These are phyloP conservation scores for Apiospora malaysiana DNA, from an alignment of 2,329 filamentous ascomycete genomes.

Conservation along the genomic window DNA sequence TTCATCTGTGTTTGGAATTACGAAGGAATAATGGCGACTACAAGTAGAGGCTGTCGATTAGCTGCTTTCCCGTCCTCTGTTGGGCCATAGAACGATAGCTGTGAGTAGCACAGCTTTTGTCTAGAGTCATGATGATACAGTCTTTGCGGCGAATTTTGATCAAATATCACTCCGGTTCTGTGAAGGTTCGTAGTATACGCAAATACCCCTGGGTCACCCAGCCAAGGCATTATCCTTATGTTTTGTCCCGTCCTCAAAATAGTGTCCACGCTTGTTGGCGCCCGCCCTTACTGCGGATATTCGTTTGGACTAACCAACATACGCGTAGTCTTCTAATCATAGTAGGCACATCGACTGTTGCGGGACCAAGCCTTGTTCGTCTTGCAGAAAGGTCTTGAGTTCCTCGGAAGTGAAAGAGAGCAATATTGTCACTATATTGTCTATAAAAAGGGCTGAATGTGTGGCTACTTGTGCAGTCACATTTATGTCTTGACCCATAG, in stretches of 20 bases:
- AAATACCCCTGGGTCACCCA: too few relatives aligned
- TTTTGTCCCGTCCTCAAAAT: not conserved
- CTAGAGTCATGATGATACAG: constrained; percentile 14
- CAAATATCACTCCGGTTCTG: not conserved
- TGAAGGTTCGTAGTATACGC: not conserved
- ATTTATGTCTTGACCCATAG: not conserved
- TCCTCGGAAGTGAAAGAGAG: too few relatives aligned
- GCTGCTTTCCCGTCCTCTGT: not conserved
- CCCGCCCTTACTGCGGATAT: not conserved
- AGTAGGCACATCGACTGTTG: too few relatives aligned
- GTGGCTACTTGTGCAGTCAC: not conserved
- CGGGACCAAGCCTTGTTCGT: too few relatives aligned
- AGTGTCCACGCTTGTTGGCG: too few relatives aligned
- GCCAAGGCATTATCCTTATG: not conserved
- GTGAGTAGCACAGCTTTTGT: constrained; percentile 14
- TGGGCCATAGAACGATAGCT: not conserved
- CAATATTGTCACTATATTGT: not conserved
- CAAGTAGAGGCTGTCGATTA: constrained; percentile 11
- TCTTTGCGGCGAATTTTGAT: not conserved
- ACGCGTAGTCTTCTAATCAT: not conserved
- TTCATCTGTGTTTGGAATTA: constrained; percentile 16
- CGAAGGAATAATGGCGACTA: constrained; percentile 10
- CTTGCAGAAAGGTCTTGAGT: too few relatives aligned
- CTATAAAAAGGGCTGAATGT: not conserved
- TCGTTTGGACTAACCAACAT: not conserved